Evolutionary conservation across 257 asterid genomes (phyloP).

Genomic region (Misopates orontium): DNA sequence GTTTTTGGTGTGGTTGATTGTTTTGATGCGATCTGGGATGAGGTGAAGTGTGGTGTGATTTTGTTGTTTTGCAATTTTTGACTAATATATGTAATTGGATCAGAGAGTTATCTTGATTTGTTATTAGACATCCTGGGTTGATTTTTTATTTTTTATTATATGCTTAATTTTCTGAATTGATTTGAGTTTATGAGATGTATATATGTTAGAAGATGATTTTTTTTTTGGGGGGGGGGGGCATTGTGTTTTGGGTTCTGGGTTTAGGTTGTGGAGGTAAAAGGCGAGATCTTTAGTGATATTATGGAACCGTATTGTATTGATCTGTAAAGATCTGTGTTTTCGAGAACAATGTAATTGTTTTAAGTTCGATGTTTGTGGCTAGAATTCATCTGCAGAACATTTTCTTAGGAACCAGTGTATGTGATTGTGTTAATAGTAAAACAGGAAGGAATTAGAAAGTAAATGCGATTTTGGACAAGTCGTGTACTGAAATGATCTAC

Average conservation of each 20-base stretch:
- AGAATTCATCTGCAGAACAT: too few relatives aligned
- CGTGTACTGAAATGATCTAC: too few relatives aligned
- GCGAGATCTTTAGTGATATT: not conserved
- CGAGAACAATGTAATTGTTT: too few relatives aligned
- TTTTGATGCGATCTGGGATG: conserved; percentile 20
- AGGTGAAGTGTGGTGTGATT: not conserved
- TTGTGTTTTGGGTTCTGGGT: not conserved
- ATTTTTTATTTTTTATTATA: not conserved
- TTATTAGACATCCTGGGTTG: not conserved
- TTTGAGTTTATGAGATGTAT: not conserved
- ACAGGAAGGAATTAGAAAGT: too few relatives aligned
- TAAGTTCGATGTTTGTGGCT: too few relatives aligned
- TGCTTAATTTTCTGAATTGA: not conserved
- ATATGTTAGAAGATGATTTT: not conserved
- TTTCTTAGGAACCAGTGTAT: too few relatives aligned
- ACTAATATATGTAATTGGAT: not conserved
- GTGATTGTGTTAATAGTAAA: not conserved
- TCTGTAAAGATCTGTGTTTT: not conserved
- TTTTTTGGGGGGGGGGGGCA: conserved; percentile 4
- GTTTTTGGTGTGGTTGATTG: conserved; percentile 15
- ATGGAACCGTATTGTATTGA: not conserved
- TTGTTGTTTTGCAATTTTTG: not conserved
- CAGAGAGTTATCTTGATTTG: not conserved
- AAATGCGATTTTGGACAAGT: too few relatives aligned
- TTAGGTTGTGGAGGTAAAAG: conserved; percentile 4